Base-by-base conservation (phyloP, 331 rosid species). In the Acacia pycnantha region DNA sequence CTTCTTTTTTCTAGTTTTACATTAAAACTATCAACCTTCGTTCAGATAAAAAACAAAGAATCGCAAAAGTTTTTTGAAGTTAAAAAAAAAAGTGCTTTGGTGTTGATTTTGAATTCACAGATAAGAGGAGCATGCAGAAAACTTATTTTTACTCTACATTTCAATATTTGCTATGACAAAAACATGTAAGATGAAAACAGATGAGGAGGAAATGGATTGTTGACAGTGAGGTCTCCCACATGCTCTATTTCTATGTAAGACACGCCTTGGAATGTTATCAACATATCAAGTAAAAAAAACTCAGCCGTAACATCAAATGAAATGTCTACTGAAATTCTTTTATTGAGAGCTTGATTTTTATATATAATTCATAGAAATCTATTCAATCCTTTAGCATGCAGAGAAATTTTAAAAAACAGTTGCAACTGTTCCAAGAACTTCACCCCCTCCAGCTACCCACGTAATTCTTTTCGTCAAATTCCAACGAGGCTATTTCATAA, bases 31-130 rank as follows among this genome's bases (percentile, higher is more conserved):
- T 29, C 24, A 50, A 53, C 33, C 7, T 43, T 44, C n/a, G 53
- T 62, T 82, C 67, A 69, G 65, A 33, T 22, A 83, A 70, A 72
- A 73, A 51, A 37, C 11, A 65, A 73, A 43, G 22, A 84, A 72
- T 35, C 3, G 27, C 53, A 69, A 19, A 51, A 87, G 73, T 41
- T 0, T 74, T 0, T 65, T 51, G 74, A 78, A 29, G 69, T 70
- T 82, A 31, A 4, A 33, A 33, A 31, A 31, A 37, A 19, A 31
- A 79, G 35, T 2, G 35, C 35, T 41, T 71, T 24, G 40, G 48
- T 46, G 11, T 71, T 71, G 40, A 22, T 6, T 41, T 29, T 24
- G 10, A 46, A 71, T 24, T 58, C 11, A 71, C 22, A 44, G n/a
- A 71, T 24, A 53, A 71, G 59, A 46, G n/a, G 22, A 71, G 59